Evolutionary conservation across 768 basidiomycete genomes (phyloP).

Genomic region (Candolleomyces efflorescens): DNA sequence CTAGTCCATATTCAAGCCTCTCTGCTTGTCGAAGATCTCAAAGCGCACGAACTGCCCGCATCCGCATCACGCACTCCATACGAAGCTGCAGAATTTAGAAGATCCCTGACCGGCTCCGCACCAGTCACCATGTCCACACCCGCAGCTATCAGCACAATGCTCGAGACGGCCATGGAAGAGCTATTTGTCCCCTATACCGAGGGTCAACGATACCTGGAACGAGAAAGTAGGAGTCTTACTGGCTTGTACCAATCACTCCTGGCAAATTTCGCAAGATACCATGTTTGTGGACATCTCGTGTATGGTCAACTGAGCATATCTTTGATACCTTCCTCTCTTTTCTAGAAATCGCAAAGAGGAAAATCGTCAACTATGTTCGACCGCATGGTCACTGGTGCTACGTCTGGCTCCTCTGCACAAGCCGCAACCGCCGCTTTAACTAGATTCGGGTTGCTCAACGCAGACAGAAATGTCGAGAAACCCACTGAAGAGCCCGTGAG

Average conservation of each 20-base stretch:
- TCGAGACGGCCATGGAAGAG: conserved; percentile 96
- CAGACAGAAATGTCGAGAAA: conserved; percentile 46
- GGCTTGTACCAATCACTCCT: conserved; percentile 75
- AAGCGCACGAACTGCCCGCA: conserved; percentile 81
- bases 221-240: conserved; percentile 79
- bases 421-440: conserved; percentile 80
- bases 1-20: conserved; percentile 80
- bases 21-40: conserved; percentile 83
- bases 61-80: conserved; percentile 58
- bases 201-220: conserved; percentile 86
- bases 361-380: conserved; percentile 78
- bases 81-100: conserved; percentile 58
- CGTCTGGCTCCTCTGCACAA: conserved; percentile 69
- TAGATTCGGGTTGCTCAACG: conserved; percentile 80
- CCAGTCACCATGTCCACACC: conserved; percentile 40
- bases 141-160: conserved; percentile 71
- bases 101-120: conserved; percentile 45
- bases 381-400: conserved; percentile 76
- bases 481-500: conserved; percentile 62
- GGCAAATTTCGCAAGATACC: conserved; percentile 77
- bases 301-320: no score
- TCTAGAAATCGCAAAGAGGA: conserved; percentile 61
- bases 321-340: conserved; percentile 4
- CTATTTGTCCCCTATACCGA: conserved; percentile 93
- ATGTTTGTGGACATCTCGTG: conserved; percentile 48